Conservation (phyloP, 345 rosid genomes). For the Gossypium australe region DNA sequence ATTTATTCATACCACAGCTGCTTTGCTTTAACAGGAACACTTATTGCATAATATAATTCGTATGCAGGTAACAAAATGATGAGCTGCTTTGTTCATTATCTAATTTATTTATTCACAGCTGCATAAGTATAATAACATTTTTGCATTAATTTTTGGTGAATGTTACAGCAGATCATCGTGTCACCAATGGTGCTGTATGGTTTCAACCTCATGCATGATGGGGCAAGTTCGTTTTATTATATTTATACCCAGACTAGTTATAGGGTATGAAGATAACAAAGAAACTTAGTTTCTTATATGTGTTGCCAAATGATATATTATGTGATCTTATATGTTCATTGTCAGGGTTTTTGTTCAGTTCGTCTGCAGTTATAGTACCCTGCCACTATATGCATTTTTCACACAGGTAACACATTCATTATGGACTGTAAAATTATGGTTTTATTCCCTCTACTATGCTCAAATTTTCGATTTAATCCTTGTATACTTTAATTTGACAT, state of each 20-base stretch:
- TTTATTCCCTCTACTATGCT: too few relatives aligned
- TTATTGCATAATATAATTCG: too few relatives aligned
- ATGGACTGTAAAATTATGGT: background rate
- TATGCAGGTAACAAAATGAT: too few relatives aligned
- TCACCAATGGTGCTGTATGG: constrained; percentile 43
- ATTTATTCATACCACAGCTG: too few relatives aligned
- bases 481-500: too few relatives aligned
- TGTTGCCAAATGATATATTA: background rate
- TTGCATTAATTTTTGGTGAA: too few relatives aligned
- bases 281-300: background rate
- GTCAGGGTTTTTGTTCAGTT: constrained; percentile 59
- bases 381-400: constrained; percentile 85
- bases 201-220: constrained; percentile 70
- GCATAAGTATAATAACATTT: too few relatives aligned
- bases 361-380: constrained; percentile 75
- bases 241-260: constrained; percentile 49
- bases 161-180: too few relatives aligned
- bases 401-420: constrained; percentile 45
- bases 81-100: too few relatives aligned
- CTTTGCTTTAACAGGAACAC: too few relatives aligned
- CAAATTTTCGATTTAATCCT: background rate
- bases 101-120: too few relatives aligned
- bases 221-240: constrained; percentile 40
- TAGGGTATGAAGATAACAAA: constrained; percentile 45
- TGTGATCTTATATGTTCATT: background rate